These are phyloP conservation scores for Cercospora sp. DNA, from an alignment of 2,329 filamentous ascomycete species.

Conservation along the genomic window DNA sequence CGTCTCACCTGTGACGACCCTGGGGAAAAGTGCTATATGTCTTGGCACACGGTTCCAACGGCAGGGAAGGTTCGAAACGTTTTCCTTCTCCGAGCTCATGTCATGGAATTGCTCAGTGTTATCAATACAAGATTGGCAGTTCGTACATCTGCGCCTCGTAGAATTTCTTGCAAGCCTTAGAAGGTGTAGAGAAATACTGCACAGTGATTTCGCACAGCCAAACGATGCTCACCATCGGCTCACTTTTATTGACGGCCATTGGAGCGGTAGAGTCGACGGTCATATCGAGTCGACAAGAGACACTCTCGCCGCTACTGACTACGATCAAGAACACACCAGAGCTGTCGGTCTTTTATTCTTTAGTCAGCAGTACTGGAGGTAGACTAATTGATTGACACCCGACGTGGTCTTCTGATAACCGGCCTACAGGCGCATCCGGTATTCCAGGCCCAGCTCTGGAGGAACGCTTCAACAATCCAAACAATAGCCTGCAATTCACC, in stretches of 20 bases:
- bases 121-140: background rate
- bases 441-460: conserved; percentile 20
- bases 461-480: conserved; percentile 24
- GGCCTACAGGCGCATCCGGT: conserved; percentile 11
- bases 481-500: conserved; percentile 14
- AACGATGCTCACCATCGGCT: background rate
- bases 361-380: conserved; percentile 19
- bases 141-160: background rate
- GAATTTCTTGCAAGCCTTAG: background rate
- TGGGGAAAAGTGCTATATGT: background rate
- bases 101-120: background rate
- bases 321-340: conserved; percentile 16
- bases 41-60: conserved; percentile 1
- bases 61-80: conserved; percentile 1
- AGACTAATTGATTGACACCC: background rate
- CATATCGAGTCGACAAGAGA: background rate
- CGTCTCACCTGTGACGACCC: background rate
- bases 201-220: background rate
- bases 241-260: background rate
- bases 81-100: background rate
- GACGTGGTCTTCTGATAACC: background rate
- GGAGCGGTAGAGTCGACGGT: background rate
- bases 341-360: conserved; percentile 16
- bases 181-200: background rate
- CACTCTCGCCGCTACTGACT: conserved; percentile 13